These are phyloP conservation scores for Plenodomus lindquistii DNA, from an alignment of 2,329 filamentous ascomycete genomes.

Conservation along the genomic window DNA sequence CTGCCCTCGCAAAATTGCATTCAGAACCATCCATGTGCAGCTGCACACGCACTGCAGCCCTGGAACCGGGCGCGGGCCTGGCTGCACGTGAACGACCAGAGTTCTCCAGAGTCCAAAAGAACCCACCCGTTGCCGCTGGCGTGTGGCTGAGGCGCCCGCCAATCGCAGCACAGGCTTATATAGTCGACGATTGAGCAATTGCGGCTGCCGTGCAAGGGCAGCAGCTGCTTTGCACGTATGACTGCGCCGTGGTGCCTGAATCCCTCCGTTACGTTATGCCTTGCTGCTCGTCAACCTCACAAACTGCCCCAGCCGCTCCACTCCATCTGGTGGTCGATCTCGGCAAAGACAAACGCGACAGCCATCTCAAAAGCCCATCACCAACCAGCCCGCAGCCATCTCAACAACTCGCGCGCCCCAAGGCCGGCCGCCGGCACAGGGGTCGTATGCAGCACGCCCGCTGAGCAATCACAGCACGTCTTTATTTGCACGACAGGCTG, in stretches of 20 bases:
- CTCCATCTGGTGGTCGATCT: background rate
- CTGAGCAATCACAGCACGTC: conserved; percentile 26
- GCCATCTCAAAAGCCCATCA: background rate
- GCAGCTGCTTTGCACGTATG: conserved; percentile 6
- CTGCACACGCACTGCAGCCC: background rate
- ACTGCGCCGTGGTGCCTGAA: background rate
- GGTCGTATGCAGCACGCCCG: conserved; percentile 18
- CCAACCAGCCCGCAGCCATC: conserved; percentile 11
- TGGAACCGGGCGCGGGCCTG: conserved; percentile 11
- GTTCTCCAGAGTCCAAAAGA: conserved; percentile 15
- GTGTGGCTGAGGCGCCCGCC: conserved; percentile 25
- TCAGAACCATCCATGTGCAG: conserved; percentile 5
- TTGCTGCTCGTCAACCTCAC: conserved; percentile 2
- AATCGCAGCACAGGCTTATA: conserved; percentile 11
- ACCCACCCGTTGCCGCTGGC: conserved; percentile 24
- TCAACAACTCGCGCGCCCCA: conserved; percentile 16
- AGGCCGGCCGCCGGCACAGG: conserved; percentile 16
- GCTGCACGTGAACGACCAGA: conserved; percentile 28
- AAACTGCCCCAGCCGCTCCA: background rate
- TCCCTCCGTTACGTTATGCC: background rate
- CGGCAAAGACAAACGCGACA: background rate
- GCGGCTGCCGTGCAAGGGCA: conserved; percentile 9
- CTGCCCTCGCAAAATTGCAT: background rate
- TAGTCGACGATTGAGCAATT: background rate
- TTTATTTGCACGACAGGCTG: conserved; percentile 33